Base-by-base conservation (phyloP, 2,329 filamentous ascomycete genomes). In the Metarhizium anisopliae region DNA sequence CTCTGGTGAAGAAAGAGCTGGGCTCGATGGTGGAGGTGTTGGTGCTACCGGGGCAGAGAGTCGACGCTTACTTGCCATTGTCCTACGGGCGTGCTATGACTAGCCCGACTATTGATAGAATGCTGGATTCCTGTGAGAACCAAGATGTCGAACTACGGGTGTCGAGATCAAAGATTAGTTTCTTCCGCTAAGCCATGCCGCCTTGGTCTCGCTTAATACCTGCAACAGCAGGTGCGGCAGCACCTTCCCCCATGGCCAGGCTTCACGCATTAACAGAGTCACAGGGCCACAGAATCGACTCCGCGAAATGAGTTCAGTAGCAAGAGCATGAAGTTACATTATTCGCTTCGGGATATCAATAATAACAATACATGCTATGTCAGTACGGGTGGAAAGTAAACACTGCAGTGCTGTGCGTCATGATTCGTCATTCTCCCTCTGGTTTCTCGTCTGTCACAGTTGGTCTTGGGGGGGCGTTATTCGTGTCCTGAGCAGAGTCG, bases 31-130 rank as follows among this genome's bases (percentile, higher is more conserved):
- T 35, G 35, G 36, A 35, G 42, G 40, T 18, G 51, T 20, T 4
- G 50, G 29, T 14, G 36, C 53, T 29, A 53, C 52, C 18, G 55
- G 59, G 18, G 53, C 59, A 3, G 56, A 55, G 40, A 55, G 57
- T 7, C 51, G 51, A 25, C 53, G 52, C 20, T 56, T 54, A 3
- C 20, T 43, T 30, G 20, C 43, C 52, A 59, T 60, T 51, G 11
- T 55, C 2, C n/a, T 20, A 32, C 11, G 38, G 14, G 13, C 11
- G 2, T 40, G 38, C 8, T 40, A 16, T 40, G 11, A 5, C 38
- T 11, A 16, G 38, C 2, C 38, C 5, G 38, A 16, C 38, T 11
- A 40, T 40, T 13, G 38, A 16, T 11, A 40, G 11, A 40, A 5
- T 40, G 38, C 38, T 40, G 38, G 10, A 2, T 13, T 40, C 38